Percentiles rank a stretch among this genome's conserved stretches.
These are phyloP conservation scores for Didymella arachidicola DNA, from an alignment of 2,329 filamentous ascomycete species.

Conservation along the genomic window DNA sequence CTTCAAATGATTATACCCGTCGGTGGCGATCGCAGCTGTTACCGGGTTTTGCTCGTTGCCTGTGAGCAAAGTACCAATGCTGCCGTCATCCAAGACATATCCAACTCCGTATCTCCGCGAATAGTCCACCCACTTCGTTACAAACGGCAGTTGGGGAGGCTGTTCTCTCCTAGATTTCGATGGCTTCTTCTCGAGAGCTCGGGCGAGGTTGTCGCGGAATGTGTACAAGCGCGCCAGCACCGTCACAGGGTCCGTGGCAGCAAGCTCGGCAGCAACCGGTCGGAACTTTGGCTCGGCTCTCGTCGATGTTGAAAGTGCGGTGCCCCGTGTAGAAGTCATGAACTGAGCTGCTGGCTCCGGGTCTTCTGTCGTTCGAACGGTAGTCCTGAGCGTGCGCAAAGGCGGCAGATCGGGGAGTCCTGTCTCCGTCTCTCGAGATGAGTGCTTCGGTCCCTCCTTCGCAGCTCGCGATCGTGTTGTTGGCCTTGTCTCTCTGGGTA, in stretches of 20 bases:
- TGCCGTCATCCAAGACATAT: conserved; percentile 83
- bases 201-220: conserved; percentile 57
- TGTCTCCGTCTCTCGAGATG: conserved; percentile 30
- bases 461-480: conserved; percentile 37
- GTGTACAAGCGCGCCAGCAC: conserved; percentile 55
- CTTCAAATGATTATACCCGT: conserved; percentile 74
- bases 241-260: conserved; percentile 54
- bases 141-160: conserved; percentile 64
- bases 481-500: conserved; percentile 40
- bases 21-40: conserved; percentile 74
- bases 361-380: conserved; percentile 30
- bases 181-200: conserved; percentile 52
- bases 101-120: conserved; percentile 86
- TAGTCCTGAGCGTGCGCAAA: conserved; percentile 32
- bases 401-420: conserved; percentile 38
- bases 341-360: conserved; percentile 25
- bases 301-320: conserved; percentile 27
- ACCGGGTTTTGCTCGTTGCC: conserved; percentile 63
- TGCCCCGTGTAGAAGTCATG: conserved; percentile 11
- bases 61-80: conserved; percentile 71
- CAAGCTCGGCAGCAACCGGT: conserved; percentile 39
- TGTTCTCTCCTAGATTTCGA: conserved; percentile 55
- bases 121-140: conserved; percentile 84
- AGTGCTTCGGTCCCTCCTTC: conserved; percentile 30
- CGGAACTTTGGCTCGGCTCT: conserved; percentile 35